Evolutionary conservation across 1,284 basidiomycete species (phyloP), one percentile per base, ranked within the genome.

Genomic region (Cryptococcus jaspeensis): DNA sequence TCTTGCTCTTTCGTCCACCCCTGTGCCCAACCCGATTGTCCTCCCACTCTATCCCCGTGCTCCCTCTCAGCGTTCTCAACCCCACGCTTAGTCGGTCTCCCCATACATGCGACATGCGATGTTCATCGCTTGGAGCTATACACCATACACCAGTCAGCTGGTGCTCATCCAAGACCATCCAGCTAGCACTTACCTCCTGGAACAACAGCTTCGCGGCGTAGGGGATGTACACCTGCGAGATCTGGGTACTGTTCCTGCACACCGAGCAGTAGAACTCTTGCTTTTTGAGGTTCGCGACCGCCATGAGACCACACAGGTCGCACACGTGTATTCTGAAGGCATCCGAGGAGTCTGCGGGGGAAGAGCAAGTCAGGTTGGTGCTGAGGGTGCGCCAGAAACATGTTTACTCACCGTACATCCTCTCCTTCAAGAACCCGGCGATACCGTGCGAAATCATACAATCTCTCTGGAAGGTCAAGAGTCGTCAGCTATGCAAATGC

Each of bases 401-500:
- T 23, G 88, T 5, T 12, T 18, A 60, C 63, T 52, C 89, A 78
- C 92, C 92, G 70, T 92, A 94, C 74, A 95, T 81, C 64, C 92
- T 87, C 80, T 95, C 92, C 78, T 95, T 95, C 77, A 99, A 79
- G 86, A 99, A 99, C 2, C 86, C 90, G 38, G 96, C 95, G 64
- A 98, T 94, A 77, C 96, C 96, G 81, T 99, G 96, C 39, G 95
- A 96, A 63, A 99, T 97, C 96, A 99, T 99, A 79, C 95, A 99
- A 85, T 98, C 69, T 55, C 69, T 56, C 58, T 62, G 32, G 5
- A 32, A 32, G 28, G 9, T 35, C 15, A 38, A 25, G 2, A 13
- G 23, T 46, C 36, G 52, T 20, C 16, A 46, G 15, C 32, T n/a
- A 5, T 13, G 1, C 28, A 9, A 32, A 5, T 16, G 6, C 16